These are phyloP conservation scores for Coprinellus micaceus DNA, from an alignment of 768 basidiomycete genomes.

Conservation along the genomic window DNA sequence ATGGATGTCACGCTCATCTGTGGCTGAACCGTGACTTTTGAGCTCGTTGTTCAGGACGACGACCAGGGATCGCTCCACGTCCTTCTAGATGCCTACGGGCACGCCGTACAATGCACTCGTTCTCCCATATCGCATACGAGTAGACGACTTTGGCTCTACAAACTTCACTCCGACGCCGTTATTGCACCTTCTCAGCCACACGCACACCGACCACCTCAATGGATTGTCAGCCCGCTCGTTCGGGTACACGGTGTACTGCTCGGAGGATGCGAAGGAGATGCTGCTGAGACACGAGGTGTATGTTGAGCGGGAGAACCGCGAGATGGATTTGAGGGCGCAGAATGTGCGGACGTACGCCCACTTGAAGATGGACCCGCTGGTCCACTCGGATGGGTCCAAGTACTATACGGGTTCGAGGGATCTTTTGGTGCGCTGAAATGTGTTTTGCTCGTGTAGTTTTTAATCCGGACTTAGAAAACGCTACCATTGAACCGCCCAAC, in stretches of 20 bases:
- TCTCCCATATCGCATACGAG: constrained; percentile 76
- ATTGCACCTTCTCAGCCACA: constrained; percentile 82
- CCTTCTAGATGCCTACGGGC: constrained; percentile 69
- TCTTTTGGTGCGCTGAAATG: constrained; percentile 49
- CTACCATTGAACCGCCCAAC: constrained; percentile 66
- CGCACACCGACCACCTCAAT: constrained; percentile 82
- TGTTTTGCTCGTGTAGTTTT: background rate
- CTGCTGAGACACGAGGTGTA: constrained; percentile 73
- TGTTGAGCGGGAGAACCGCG: constrained; percentile 55
- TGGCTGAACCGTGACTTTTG: too few relatives aligned
- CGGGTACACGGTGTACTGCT: constrained; percentile 69
- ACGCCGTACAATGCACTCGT: constrained; percentile 76
- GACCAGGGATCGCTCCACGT: too few relatives aligned
- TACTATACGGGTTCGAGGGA: constrained; percentile 59
- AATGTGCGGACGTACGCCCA: constrained; percentile 61
- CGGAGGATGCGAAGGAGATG: constrained; percentile 83
- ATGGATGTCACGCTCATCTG: too few relatives aligned
- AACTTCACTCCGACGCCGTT: constrained; percentile 33
- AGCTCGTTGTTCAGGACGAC: too few relatives aligned
- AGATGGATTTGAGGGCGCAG: constrained; percentile 47
- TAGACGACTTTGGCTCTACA: constrained; percentile 71
- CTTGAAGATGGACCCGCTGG: constrained; percentile 53
- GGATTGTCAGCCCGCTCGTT: constrained; percentile 78
- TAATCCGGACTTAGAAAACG: constrained; percentile 39
- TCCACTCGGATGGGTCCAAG: constrained; percentile 42